Evolutionary conservation across 2,329 filamentous ascomycete genomes (phyloP), one percentile per base, ranked within the genome.

Genomic region (Xylaria sp.): DNA sequence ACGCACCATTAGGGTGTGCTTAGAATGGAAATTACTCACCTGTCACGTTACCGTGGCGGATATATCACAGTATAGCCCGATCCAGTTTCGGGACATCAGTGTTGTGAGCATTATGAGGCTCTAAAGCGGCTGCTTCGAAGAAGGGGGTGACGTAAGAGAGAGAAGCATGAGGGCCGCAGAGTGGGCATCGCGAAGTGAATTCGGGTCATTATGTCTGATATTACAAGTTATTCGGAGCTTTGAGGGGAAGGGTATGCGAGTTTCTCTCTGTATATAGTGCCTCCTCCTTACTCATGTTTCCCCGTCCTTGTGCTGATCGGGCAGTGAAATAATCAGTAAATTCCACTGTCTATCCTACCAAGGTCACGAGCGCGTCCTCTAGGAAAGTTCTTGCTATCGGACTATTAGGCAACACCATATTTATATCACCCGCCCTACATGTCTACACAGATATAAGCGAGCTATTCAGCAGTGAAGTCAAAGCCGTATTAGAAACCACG

Each of bases 281-380:
- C 5, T 10, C 9, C 7, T 5, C 3, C 11, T 10, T 9, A 27
- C n/a, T 7, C 11, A 5, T 0, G 27, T 66, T 11, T 25, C 17
- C 54, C 31, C 29, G 25, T 56, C 70, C 29, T 73, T 29, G 25
- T 11, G 1, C 22, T 25, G 0, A 27, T 39, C 20, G 36, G 31
- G 33, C 33, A 5, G 36, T 83, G 82, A 50, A 25, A 25, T 15
- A n/a, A n/a, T 49, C 7, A 42, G 44, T 31, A 68, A 59, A 55
- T 89, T 86, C 69, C 86, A 89, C 71, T 89, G 86, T 69, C 80
- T 89, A 1, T 87, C 85, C 71, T 89, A 86, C 74, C 82, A 89
- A 68, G 87, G 87, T 4, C 89, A 81, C 73, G 87, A 90, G 68
- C 1, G 73, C 76, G 2, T 71, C 77, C 0, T 82, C 82, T 0